Evolutionary conservation across 176 grass and related monocot species (phyloP), one percentile per base, ranked within the genome.

Genomic region (Lolium perenne): DNA sequence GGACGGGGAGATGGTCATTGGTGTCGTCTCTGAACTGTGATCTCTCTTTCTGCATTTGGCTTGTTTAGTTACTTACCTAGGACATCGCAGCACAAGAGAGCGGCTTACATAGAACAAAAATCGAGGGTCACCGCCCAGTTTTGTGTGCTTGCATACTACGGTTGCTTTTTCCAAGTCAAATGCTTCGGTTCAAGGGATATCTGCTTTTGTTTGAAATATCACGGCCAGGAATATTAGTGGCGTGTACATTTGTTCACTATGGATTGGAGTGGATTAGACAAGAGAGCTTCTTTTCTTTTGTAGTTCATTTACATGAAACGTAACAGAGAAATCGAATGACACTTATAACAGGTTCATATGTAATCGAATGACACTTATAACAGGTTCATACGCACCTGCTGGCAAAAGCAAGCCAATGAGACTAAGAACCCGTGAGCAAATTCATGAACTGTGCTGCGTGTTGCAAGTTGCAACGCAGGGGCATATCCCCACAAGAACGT

Each of bases 151-250:
- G 63, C 3, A 86, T 3, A 53, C 43, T 13, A 48, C 46, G 70
- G 62, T 35, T 71, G 62, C 78, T 18, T 86, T 78, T 83, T 29
- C 29, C 3, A 73, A 69, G 83, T 86, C 88, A 86, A 78, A 78
- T 10, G 63, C 79, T 83, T 90, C 47, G 21, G 84, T 51, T 78
- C 21, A 41, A 59, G 83, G 49, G 47, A 79, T 79, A 45, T 63
- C 25, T 71, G 29, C 88, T 90, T 89, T 61, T 79, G 73, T 78
- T 86, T 90, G 54, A 90, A 90, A 90, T 84, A 53, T 79, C 84
- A 90, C 72, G 47, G 56, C 53, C 35, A 78, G 21, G 84, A 73
- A 83, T 65, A 40, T 49, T 18, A 71, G 79, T 53, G 53, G 22
- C 5, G 23, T 29, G 11, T 54, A 54, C 15, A 54, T 14, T 54